A percentile compares a stretch with the other conserved stretches of the same genome.
Evolutionary conservation across 805 yeast species (phyloP).

Genomic region (Kuraishia floccosa): DNA sequence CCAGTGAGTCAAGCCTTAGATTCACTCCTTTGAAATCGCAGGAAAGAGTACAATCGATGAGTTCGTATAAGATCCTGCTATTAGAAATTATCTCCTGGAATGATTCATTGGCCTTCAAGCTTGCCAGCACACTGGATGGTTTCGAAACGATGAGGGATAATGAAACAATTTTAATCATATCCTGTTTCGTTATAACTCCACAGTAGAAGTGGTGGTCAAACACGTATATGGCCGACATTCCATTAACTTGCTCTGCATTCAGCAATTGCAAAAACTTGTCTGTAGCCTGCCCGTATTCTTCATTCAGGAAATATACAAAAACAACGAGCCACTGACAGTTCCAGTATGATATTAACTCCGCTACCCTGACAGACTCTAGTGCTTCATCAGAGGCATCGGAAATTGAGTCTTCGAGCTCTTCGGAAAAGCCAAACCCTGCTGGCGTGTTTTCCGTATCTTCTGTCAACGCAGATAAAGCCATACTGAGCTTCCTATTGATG

Average conservation of each 20-base stretch:
- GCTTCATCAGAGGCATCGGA: no score
- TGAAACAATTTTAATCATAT: slow-evolving; percentile 1
- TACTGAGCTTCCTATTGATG: neutral
- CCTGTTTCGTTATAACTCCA: slow-evolving; percentile 1
- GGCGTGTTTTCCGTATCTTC: neutral
- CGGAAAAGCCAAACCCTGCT: neutral
- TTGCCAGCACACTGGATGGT: neutral
- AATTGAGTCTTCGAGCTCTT: neutral
- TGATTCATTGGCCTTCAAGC: neutral
- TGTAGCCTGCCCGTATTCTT: slow-evolving; percentile 12
- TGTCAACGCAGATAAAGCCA: neutral
- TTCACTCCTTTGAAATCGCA: neutral
- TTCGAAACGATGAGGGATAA: slow-evolving; percentile 1
- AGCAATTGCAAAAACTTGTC: slow-evolving; percentile 9
- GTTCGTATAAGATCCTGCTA: neutral
- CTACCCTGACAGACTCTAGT: no score
- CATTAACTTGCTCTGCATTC: neutral
- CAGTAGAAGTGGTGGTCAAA: slow-evolving; percentile 3
- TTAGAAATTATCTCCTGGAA: neutral
- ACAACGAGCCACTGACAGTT: slow-evolving; percentile 16
- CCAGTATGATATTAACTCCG: slow-evolving; percentile 15
- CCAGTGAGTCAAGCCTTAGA: neutral
- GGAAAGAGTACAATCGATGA: neutral
- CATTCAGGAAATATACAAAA: slow-evolving; percentile 12
- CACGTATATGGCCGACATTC: neutral